phyloP scores from a whole-genome alignment of 805 yeast genomes.

The Tetrapisispora nanseiensis region DNA sequence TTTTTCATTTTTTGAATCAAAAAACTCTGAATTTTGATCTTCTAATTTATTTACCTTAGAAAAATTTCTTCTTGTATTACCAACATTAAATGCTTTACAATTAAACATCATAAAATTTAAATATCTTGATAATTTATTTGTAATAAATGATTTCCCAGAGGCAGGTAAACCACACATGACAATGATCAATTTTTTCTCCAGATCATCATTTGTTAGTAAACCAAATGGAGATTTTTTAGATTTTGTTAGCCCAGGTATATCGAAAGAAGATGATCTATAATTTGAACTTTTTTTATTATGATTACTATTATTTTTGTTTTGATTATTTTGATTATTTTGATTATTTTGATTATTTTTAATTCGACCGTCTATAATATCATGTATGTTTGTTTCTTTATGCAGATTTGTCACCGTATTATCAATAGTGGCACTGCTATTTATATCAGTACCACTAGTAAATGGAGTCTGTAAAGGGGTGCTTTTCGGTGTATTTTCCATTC shows the following conservation, averaged over 20 bases:
- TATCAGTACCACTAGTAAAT: not conserved
- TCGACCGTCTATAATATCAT: conserved; percentile 6
- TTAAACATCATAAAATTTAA: conserved; percentile 91
- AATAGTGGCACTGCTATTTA: too few relatives aligned
- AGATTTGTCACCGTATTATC: too few relatives aligned
- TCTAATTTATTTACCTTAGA: conserved; percentile 27
- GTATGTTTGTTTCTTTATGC: not conserved
- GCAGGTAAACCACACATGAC: conserved; percentile 99
- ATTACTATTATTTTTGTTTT: conserved; percentile 11
- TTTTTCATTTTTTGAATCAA: conserved; percentile 65
- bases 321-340: conserved; percentile 14
- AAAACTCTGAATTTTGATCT: conserved; percentile 72
- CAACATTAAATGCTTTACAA: conserved; percentile 86
- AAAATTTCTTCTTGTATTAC: conserved; percentile 81
- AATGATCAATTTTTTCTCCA: conserved; percentile 76
- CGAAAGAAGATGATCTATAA: conserved; percentile 50
- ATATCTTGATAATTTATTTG: conserved; percentile 82
- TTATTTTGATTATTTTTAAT: too few relatives aligned
- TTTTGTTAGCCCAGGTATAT: conserved; percentile 85
- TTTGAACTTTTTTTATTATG: conserved; percentile 8
- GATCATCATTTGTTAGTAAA: conserved; percentile 49
- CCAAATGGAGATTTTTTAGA: conserved; percentile 74
- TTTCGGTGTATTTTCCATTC: conserved; percentile 1
- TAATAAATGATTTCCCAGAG: conserved; percentile 86
- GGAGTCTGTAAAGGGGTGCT: conserved; percentile 2